A percentile compares a stretch with the other conserved stretches of the same genome.
Conservation (phyloP, 2,329 filamentous ascomycete genomes). For the Cladosporium sp. region DNA sequence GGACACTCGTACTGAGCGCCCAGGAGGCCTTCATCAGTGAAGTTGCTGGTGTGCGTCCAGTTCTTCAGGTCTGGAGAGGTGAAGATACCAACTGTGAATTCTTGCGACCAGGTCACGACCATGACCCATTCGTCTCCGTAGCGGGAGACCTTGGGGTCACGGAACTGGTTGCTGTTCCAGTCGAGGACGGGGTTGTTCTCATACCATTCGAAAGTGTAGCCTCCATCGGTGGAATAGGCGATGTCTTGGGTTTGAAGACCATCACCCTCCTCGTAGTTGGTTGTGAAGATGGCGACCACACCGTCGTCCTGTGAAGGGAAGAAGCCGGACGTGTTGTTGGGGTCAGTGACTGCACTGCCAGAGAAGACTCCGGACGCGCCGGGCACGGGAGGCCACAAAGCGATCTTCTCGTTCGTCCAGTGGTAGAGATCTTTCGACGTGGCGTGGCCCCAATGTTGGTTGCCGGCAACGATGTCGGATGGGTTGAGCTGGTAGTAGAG, state of each 20-base stretch:
- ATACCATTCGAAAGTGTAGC: slow-evolving; percentile 58
- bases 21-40: slow-evolving; percentile 47
- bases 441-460: slow-evolving; percentile 63
- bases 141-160: slow-evolving; percentile 61
- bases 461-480: slow-evolving; percentile 44
- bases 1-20: slow-evolving; percentile 59
- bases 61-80: slow-evolving; percentile 54
- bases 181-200: slow-evolving; percentile 55
- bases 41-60: slow-evolving; percentile 57
- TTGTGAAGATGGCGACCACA: slow-evolving; percentile 56
- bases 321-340: slow-evolving; percentile 61
- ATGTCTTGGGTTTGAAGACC: slow-evolving; percentile 52
- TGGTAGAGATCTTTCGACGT: slow-evolving; percentile 57
- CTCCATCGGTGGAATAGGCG: slow-evolving; percentile 57
- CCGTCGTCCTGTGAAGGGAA: slow-evolving; percentile 55
- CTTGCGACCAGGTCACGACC: slow-evolving; percentile 48
- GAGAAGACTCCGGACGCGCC: slow-evolving; percentile 38
- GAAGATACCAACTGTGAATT: slow-evolving; percentile 56
- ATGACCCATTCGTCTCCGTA: slow-evolving; percentile 54
- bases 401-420: slow-evolving; percentile 60
- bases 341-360: slow-evolving; percentile 56
- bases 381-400: slow-evolving; percentile 52
- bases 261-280: neutral
- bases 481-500: slow-evolving; percentile 61
- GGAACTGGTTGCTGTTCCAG: slow-evolving; percentile 52